These are phyloP conservation scores for Earliella scabrosa DNA, from an alignment of 1,284 basidiomycete genomes.

Conservation along the genomic window DNA sequence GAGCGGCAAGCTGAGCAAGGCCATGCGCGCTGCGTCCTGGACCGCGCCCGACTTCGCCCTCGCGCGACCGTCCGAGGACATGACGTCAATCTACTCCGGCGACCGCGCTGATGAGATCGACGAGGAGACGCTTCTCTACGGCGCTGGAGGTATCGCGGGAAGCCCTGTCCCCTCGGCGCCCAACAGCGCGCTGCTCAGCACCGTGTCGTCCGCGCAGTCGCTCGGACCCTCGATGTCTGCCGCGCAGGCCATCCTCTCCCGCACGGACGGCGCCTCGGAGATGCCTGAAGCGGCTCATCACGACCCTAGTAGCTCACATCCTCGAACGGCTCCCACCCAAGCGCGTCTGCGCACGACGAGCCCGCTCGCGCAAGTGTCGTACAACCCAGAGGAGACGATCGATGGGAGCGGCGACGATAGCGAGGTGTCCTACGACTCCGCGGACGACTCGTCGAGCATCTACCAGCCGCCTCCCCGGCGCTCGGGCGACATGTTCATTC, in stretches of 20 bases:
- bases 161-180: constrained; percentile 46
- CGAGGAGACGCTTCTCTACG: constrained; percentile 53
- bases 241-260: constrained; percentile 30
- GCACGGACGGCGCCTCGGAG: constrained; percentile 26
- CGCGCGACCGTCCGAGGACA: constrained; percentile 45
- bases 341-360: constrained; percentile 40
- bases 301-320: constrained; percentile 24
- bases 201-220: constrained; percentile 33
- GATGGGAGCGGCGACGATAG: constrained; percentile 8
- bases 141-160: constrained; percentile 55
- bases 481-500: constrained; percentile 3
- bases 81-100: constrained; percentile 56
- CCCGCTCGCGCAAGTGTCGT: constrained; percentile 44
- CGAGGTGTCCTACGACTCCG: constrained; percentile 16
- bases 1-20: constrained; percentile 40
- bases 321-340: constrained; percentile 15
- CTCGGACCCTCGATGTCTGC: constrained; percentile 28
- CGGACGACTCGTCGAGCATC: constrained; percentile 30
- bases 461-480: constrained; percentile 18
- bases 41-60: constrained; percentile 46
- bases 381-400: constrained; percentile 23
- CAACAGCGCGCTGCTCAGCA: constrained; percentile 37
- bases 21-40: constrained; percentile 69
- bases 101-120: constrained; percentile 45
- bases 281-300: constrained; percentile 30